Evolutionary conservation across 768 basidiomycete genomes (phyloP), one percentile per base, ranked within the genome.

Genomic region (Suillus subaureus): DNA sequence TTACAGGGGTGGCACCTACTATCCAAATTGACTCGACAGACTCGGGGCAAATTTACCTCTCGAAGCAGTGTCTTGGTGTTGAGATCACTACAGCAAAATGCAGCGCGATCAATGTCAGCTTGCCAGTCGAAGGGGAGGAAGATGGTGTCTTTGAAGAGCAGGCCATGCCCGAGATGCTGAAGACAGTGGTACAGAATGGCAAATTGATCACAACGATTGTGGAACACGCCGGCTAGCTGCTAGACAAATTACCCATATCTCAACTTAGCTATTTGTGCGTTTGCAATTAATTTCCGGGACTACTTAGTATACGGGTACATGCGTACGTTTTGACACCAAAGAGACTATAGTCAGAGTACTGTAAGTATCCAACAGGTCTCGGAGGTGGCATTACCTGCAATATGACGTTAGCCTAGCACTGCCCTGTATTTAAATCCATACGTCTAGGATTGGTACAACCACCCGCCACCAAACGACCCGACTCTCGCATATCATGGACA

Each of bases 71-170:
- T 69, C 82, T 98, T 61, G 85, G 76, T 63, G 84, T 88, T 12
- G 96, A 98, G 79, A 91, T 99, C 71, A 93, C 93, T 35, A 97
- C 96, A 0, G 91, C 94, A 61, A 98, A 99, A 79, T 96, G 94
- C 77, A 94, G 92, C 72, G 84, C 89, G 39, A 92, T 99, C 78
- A 99, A 99, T 78, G 83, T 99, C 68, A 93, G 87, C 70, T 73
- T 98, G 26, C 96, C 95, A 0, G 88, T 91, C 1, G 88, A 89
- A 69, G 93, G 88, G 21, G 94, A 95, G 69, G 95, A 97, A 75
- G 94, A 97, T 12, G 97, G 96, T 7, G 83, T 96, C 54, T 98
- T 96, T 71, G 86, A 86, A 67, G 97, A 99, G 77, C 88, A 89
- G 68, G 84, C 97, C 1, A 81, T 99, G 23, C 97, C 97, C 0